phyloP scores from a whole-genome alignment of 78 protist genomes.

The Dictyostelium capitatum region DNA sequence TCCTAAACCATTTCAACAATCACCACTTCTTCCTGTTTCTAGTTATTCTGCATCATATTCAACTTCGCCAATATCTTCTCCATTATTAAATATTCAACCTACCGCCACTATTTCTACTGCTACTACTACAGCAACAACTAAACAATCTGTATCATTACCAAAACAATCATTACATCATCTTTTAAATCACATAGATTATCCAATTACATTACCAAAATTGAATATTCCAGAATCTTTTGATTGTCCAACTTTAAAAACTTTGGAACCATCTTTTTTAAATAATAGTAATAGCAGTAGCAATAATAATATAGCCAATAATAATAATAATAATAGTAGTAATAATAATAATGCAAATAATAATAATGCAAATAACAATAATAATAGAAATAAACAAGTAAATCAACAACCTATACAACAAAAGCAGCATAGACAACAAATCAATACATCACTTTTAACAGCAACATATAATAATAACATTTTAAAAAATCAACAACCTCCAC shows the following conservation, averaged over 20 bases:
- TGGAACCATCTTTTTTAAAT: conserved; percentile 17
- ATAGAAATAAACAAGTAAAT: neutral
- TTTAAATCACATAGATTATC: no score
- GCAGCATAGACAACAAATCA: neutral
- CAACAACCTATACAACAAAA: neutral
- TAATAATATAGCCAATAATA: neutral
- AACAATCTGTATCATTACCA: neutral
- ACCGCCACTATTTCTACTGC: neutral
- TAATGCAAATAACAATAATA: neutral
- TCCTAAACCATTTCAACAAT: neutral
- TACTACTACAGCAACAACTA: neutral
- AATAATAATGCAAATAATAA: neutral
- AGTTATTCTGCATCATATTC: neutral
- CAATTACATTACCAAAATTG: conserved; percentile 17
- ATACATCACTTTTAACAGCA: no score
- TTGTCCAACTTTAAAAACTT: neutral
- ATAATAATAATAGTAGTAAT: conserved; percentile 12
- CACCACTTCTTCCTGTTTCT: neutral
- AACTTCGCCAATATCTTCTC: neutral
- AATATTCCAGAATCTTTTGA: conserved; percentile 10
- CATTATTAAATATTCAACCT: neutral
- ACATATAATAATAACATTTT: no score
- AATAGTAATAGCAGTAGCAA: neutral
- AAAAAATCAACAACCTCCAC: neutral
- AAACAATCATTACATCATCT: no score